Evolutionary conservation across 345 rosid genomes (phyloP).

Genomic region (Microthlaspi erraticum): DNA sequence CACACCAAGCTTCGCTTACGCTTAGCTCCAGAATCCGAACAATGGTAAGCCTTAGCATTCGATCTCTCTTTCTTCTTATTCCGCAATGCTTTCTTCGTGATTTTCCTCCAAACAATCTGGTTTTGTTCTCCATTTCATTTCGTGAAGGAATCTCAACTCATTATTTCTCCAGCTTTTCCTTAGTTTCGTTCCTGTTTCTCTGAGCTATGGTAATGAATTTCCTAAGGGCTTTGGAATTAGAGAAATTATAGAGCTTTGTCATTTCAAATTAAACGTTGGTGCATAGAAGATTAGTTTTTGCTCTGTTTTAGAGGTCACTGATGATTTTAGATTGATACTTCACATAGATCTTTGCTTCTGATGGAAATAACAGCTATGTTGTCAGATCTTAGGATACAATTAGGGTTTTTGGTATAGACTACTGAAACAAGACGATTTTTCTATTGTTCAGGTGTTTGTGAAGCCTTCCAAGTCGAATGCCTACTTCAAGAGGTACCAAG

Average conservation of each 20-base stretch:
- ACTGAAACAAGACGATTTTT: not conserved
- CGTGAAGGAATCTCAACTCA: not conserved
- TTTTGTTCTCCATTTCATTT: conserved; percentile 6
- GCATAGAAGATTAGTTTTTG: not conserved
- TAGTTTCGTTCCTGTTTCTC: not conserved
- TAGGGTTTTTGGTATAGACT: not conserved
- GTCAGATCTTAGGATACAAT: conserved; percentile 5
- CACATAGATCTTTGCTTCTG: not conserved
- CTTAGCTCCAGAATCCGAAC: conserved; percentile 25
- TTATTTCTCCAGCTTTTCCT: not conserved
- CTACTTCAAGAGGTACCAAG: conserved; percentile 75
- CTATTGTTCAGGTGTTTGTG: conserved; percentile 50
- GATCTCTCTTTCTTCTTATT: not conserved
- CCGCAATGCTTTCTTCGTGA: not conserved
- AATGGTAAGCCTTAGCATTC: conserved; percentile 38
- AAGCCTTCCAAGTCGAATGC: conserved; percentile 61
- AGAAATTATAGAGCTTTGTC: not conserved
- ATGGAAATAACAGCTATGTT: not conserved
- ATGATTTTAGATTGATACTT: not conserved
- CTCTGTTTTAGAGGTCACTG: not conserved
- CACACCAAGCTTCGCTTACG: conserved; percentile 26
- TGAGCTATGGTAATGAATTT: conserved; percentile 6
- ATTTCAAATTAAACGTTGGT: not conserved
- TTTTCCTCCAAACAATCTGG: not conserved
- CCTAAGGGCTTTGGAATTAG: not conserved